Percentiles rank a stretch among this genome's conserved stretches.
These are phyloP conservation scores for Adansonia grandidieri DNA, from an alignment of 441 rosid genomes.

Conservation along the genomic window DNA sequence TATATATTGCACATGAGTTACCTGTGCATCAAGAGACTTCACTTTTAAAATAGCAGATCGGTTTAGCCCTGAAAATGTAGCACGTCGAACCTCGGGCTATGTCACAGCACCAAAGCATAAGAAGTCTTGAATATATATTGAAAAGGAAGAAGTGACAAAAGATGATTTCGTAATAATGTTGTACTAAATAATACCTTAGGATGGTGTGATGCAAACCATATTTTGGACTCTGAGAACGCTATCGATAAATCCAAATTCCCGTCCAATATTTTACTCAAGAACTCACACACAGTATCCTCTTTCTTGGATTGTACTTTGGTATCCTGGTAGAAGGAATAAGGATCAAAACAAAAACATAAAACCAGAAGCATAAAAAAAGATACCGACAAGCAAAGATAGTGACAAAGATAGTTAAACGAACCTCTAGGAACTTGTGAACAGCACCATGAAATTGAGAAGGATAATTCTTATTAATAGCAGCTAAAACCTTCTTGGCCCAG, in stretches of 20 bases:
- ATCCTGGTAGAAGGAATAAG: conserved; percentile 46
- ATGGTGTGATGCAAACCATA: conserved; percentile 90
- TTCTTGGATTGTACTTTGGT: conserved; percentile 53
- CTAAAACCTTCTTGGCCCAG: conserved; percentile 74
- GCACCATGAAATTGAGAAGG: conserved; percentile 69
- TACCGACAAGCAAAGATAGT: conserved; percentile 7
- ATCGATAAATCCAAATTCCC: conserved; percentile 58
- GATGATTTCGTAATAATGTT: conserved; percentile 21
- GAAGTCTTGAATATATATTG: conserved; percentile 27
- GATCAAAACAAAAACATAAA: conserved; percentile 23
- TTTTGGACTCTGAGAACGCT: conserved; percentile 65
- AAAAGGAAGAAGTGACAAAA: conserved; percentile 19
- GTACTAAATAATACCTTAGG: conserved; percentile 64
- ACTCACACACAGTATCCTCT: conserved; percentile 56
- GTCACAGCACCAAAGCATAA: conserved; percentile 33
- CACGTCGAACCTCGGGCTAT: conserved; percentile 84
- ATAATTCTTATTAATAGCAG: conserved; percentile 66
- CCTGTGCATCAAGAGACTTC: conserved; percentile 62
- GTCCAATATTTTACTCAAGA: conserved; percentile 63
- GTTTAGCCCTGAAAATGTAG: conserved; percentile 69
- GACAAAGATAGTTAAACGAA: conserved; percentile 34
- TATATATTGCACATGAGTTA: conserved; percentile 35
- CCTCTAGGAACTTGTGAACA: conserved; percentile 73
- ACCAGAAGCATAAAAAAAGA: conserved; percentile 22
- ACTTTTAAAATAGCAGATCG: conserved; percentile 50